A percentile compares a stretch with the other conserved stretches of the same genome.
Evolutionary conservation across 2,329 filamentous ascomycete species (phyloP).

Genomic region (Nothophoma quercina): DNA sequence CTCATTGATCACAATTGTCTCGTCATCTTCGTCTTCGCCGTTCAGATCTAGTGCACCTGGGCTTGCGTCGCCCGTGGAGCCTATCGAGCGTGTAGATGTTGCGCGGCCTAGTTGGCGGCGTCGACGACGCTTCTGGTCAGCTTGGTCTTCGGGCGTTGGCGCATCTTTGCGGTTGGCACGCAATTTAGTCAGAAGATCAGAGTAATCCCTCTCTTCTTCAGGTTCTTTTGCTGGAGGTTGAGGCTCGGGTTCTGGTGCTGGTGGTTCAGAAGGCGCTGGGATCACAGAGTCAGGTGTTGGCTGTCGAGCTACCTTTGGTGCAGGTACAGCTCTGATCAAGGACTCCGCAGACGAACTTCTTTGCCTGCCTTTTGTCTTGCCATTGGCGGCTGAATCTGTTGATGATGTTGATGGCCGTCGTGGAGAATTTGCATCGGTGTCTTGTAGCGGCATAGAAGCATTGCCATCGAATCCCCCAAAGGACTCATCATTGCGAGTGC

Average conservation of each 20-base stretch:
- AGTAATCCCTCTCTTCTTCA: slow-evolving; percentile 41
- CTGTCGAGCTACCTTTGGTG: slow-evolving; percentile 20
- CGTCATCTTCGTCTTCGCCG: slow-evolving; percentile 29
- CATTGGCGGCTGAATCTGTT: slow-evolving; percentile 18
- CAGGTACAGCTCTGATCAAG: slow-evolving; percentile 29
- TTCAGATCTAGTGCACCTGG: slow-evolving; percentile 28
- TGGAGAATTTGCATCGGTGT: slow-evolving; percentile 41
- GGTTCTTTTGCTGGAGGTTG: slow-evolving; percentile 20
- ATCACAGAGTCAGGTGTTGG: slow-evolving; percentile 40
- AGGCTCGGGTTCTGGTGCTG: slow-evolving; percentile 23
- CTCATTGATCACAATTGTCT: slow-evolving; percentile 30
- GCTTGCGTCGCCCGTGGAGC: slow-evolving; percentile 36
- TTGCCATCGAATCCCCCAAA: slow-evolving; percentile 30
- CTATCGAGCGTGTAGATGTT: slow-evolving; percentile 40
- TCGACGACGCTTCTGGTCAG: slow-evolving; percentile 29
- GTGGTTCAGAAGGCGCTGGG: slow-evolving; percentile 19
- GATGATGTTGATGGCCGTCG: slow-evolving; percentile 43
- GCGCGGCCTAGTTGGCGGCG: slow-evolving; percentile 43
- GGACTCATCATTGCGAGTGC: slow-evolving; percentile 21
- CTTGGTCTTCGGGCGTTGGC: slow-evolving; percentile 27
- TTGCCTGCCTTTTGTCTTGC: slow-evolving; percentile 20
- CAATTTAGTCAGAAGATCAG: slow-evolving; percentile 39
- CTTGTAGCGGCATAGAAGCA: slow-evolving; percentile 37
- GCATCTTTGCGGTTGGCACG: slow-evolving; percentile 41
- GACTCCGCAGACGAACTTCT: slow-evolving; percentile 33